Evolutionary conservation across 805 yeast species (phyloP).

Genomic region (Maudiozyma saulgeensis): DNA sequence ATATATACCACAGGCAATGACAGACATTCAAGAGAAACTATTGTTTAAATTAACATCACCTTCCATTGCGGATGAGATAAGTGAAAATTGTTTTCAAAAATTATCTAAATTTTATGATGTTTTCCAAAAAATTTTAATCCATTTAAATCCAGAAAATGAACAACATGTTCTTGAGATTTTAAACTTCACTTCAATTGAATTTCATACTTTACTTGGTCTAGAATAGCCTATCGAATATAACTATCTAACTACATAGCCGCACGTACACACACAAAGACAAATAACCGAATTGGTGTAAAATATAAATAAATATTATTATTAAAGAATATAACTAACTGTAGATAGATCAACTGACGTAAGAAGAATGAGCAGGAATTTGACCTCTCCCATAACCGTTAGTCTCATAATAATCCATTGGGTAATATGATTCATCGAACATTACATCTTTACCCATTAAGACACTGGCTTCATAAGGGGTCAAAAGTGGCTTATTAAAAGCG

Average conservation of each 20-base stretch:
- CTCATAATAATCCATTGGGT: conserved; percentile 95
- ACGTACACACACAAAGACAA: no score
- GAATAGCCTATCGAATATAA: neutral
- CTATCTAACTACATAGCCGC: no score
- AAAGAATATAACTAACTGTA: neutral
- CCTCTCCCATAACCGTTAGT: conserved; percentile 91
- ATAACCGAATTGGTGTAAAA: no score
- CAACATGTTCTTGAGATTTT: conserved; percentile 15
- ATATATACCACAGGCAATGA: conserved; percentile 46
- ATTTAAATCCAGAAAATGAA: conserved; percentile 18
- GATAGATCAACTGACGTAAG: neutral
- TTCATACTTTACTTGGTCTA: conserved; percentile 59
- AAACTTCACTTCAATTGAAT: conserved; percentile 34
- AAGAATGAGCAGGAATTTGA: conserved; percentile 41
- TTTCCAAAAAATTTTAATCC: conserved; percentile 29
- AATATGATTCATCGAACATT: conserved; percentile 52
- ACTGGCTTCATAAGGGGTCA: conserved; percentile 95
- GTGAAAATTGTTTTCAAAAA: conserved; percentile 38
- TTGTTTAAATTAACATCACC: conserved; percentile 58
- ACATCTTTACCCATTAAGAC: conserved; percentile 70
- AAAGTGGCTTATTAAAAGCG: conserved; percentile 82
- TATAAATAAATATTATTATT: neutral
- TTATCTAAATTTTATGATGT: conserved; percentile 37
- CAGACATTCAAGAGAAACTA: conserved; percentile 47
- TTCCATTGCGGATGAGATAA: conserved; percentile 45